Evolutionary conservation across 331 rosid genomes (phyloP), one percentile per base, ranked within the genome.

Genomic region (Arachis monticola): DNA sequence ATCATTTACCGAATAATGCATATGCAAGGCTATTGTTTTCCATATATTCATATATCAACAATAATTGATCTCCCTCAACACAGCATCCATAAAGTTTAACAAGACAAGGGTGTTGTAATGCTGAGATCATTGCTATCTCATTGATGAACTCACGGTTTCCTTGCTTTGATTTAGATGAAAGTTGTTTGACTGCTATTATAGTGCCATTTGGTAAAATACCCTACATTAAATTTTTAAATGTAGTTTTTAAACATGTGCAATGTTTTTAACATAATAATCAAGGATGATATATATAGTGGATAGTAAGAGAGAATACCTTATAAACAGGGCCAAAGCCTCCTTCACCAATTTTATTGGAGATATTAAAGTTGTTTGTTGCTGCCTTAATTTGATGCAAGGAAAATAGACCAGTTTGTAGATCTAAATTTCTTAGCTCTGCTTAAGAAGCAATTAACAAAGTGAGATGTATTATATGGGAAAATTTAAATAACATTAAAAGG

Each of bases 251-350:
- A 3, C 40, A 2, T 17, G 11, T 0, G 50, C 9, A n/a, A 2
- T 14, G 2, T 10, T 38, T 35, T 7, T 1, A 41, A 41, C 5
- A 17, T 1, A 22, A 1, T 17, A 0, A 22, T 76, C 3, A 51
- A 17, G 32, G 27, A 57, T 32, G 47, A 50, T 1, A 1, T 0
- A 6, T 17, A 10, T 2, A 64, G 5, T n/a, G 3, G 5, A 40
- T 12, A 63, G 41, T 3, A 38, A 10, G 13, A 10, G 9, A 10
- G 5, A 13, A 55, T 76, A 87, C 92, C 96, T 85, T 87, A 72
- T 81, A 85, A 42, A 90, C 96, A 14, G 92, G 69, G 47, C 92
- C 96, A 83, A 90, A 90, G 32, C 92, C 96, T 35, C 96, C 96
- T 76, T 89, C 92, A 32, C 90, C 92, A 44, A 89, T 84, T 65